Evolutionary conservation across 441 rosid species (phyloP), one percentile per base, ranked within the genome.

Genomic region (Erysimum cheiri): DNA sequence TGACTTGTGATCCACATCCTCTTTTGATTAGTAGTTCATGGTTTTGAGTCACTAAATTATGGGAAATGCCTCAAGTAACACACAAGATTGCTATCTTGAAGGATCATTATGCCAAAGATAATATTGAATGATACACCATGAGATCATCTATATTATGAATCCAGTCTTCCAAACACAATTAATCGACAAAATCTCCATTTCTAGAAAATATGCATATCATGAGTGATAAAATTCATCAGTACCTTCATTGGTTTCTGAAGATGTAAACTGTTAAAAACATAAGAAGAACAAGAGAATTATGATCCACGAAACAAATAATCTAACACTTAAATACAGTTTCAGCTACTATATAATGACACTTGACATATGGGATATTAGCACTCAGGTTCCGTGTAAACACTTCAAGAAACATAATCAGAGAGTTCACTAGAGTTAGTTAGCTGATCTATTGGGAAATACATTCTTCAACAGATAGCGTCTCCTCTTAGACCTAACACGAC

Each of bases 51-150:
- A 92, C 90, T 48, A 90, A 84, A 81, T 57, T 88, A 40, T 93
- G 97, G 98, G 85, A 83, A 59, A 83, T 88, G 89, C 94, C 97
- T 49, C 81, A 79, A 71, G 76, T 91, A 60, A 78, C 91, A 71
- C 75, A 56, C 15, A 83, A 67, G 79, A 75, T 83, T 69, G 82
- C 81, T 50, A 66, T 85, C 55, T 73, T 94, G 76, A 94, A 86
- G 80, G 96, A 93, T 35, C 97, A 94, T 12, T 11, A 12, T 48
- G 35, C 17, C 10, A 19, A 52, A 28, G 12, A 53, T 36, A 29
- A 48, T 26, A 48, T 2, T 48, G 36, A 29, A 31, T 36, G 1
- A 57, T 24, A 0, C 24, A 46, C 24, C 50, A 46, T 15, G 50
- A 6, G 10, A 44, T 14, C 4, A 46, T 46, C 19, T 1, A 49